phyloP scores from a whole-genome alignment of 2,329 filamentous ascomycete species.

The Fulvia fulva region DNA sequence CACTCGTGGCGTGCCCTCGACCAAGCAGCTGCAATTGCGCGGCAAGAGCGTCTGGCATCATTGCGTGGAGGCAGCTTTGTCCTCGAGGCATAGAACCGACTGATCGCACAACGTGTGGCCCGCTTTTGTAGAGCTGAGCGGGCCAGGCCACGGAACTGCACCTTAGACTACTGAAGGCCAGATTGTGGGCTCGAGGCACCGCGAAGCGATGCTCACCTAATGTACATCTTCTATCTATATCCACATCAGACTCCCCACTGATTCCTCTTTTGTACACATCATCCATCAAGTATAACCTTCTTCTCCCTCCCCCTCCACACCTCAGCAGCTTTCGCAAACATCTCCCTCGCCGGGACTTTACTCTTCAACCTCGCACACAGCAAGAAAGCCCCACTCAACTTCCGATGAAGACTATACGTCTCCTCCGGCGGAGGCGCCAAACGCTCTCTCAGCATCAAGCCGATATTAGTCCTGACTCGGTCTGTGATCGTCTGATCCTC shows the following conservation, averaged over 20 bases:
- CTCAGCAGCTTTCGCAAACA: slow-evolving; percentile 63
- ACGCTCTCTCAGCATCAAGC: slow-evolving; percentile 86
- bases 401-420: slow-evolving; percentile 92
- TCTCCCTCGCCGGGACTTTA: slow-evolving; percentile 70
- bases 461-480: slow-evolving; percentile 80
- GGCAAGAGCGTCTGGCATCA: no score
- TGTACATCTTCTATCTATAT: slow-evolving; percentile 13
- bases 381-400: slow-evolving; percentile 90
- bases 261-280: neutral
- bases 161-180: no score
- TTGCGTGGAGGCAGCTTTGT: no score
- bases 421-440: slow-evolving; percentile 91
- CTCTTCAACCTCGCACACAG: slow-evolving; percentile 84
- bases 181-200: no score
- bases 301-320: slow-evolving; percentile 32
- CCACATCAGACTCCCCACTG: neutral
- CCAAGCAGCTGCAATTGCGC: no score
- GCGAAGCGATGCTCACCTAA: no score
- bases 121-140: no score
- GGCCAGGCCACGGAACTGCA: no score
- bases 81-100: no score
- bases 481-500: slow-evolving; percentile 93
- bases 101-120: no score
- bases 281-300: slow-evolving; percentile 16
- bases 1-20: no score